Conservation (phyloP, 1,284 basidiomycete genomes). For the Macrocystidia cucumis region DNA sequence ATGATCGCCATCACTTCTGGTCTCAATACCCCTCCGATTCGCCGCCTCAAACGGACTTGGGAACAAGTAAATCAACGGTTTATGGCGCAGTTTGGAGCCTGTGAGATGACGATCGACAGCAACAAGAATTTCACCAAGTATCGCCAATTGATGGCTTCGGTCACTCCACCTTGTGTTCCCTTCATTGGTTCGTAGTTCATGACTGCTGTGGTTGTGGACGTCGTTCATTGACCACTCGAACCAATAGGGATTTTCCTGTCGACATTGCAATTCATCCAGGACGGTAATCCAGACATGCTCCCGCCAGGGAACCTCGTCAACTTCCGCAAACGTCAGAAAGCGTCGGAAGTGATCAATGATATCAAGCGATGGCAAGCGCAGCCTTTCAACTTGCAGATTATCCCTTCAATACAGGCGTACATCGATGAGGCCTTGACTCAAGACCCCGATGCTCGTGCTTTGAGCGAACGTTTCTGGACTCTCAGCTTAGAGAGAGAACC, state of each 20-base stretch:
- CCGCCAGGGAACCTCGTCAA: conserved; percentile 82
- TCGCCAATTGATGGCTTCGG: conserved; percentile 75
- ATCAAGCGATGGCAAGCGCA: conserved; percentile 94
- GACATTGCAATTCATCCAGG: conserved; percentile 94
- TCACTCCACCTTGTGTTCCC: conserved; percentile 93
- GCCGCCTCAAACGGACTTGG: conserved; percentile 93
- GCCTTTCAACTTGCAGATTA: conserved; percentile 79
- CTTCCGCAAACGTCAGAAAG: conserved; percentile 91
- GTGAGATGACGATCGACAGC: conserved; percentile 82
- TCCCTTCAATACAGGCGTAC: conserved; percentile 65
- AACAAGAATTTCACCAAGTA: conserved; percentile 94
- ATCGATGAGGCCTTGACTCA: conserved; percentile 73
- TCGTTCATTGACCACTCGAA: no score
- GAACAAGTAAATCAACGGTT: conserved; percentile 75
- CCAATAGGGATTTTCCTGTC: conserved; percentile 86
- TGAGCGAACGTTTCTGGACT: conserved; percentile 76
- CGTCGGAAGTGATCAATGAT: conserved; percentile 92
- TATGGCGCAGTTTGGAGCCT: conserved; percentile 59
- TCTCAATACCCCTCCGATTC: conserved; percentile 90
- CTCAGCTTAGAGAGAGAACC: conserved; percentile 85
- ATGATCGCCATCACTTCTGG: conserved; percentile 96
- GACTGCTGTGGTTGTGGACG: no score
- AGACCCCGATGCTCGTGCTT: conserved; percentile 46
- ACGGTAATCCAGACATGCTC: conserved; percentile 90
- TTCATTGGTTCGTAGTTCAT: conserved; percentile 69